Evolutionary conservation across 106 monocot genomes (phyloP).

Genomic region (Chionographis japonica): DNA sequence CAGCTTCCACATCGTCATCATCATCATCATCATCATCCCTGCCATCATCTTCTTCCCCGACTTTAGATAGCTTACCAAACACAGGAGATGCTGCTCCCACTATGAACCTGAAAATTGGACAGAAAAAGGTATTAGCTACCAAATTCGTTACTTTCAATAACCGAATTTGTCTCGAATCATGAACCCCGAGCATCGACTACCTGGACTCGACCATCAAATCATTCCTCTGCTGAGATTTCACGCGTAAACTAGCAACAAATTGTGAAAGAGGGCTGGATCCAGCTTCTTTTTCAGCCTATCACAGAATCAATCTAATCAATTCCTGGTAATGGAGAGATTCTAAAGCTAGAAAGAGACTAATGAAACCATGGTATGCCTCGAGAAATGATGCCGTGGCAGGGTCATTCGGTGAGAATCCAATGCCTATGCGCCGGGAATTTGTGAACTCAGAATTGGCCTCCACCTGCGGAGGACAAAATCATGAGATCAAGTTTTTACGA

Average conservation of each 20-base stretch:
- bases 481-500: background rate
- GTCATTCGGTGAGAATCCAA: conserved; percentile 68
- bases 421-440: conserved; percentile 42
- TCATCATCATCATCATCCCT: conserved; percentile 4
- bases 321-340: background rate
- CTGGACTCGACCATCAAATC: conserved; percentile 73
- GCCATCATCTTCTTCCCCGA: conserved; percentile 25
- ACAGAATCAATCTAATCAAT: conserved; percentile 16
- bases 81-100: conserved; percentile 67
- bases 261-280: conserved; percentile 63
- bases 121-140: background rate
- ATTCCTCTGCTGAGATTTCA: conserved; percentile 59
- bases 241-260: conserved; percentile 47
- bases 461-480: conserved; percentile 35
- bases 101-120: conserved; percentile 43
- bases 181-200: conserved; percentile 14
- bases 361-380: conserved; percentile 27
- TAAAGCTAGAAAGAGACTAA: conserved; percentile 1
- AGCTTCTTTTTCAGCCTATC: conserved; percentile 76
- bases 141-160: background rate
- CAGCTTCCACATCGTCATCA: conserved; percentile 47
- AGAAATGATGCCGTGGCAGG: conserved; percentile 48
- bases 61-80: conserved; percentile 36
- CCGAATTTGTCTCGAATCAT: too few relatives aligned
- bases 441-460: conserved; percentile 65